Evolutionary conservation across 164 flowering plant genomes (phyloP), one percentile per base, ranked within the genome.

Genomic region (Piper longum): DNA sequence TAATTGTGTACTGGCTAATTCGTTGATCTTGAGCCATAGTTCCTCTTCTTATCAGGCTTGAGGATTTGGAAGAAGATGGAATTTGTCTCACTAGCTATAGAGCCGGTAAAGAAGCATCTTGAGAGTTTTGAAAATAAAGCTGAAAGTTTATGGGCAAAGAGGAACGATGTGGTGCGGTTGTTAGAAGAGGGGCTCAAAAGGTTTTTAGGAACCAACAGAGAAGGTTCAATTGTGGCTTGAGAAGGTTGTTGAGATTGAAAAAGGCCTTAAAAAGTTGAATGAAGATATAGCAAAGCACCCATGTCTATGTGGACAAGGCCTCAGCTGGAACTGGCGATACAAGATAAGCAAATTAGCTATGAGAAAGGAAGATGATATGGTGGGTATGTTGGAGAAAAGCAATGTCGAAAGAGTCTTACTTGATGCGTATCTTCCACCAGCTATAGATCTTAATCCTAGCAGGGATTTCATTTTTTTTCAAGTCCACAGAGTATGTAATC

Each of bases 401-500:
- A 65, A 65, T 44, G 57, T 65, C 19, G 36, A 36, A 13, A 16
- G 6, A 26, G 19, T 65, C 14, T 65, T 61, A 45, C 4, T 45
- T 57, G 41, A 41, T 16, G 18, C 41, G 17, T 62, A 54, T 18
- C 60, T 54, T 18, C 60, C 60, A 18, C 36, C 16, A 16, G 18
- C n/a, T 16, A 54, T 54, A 54, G 66, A 64, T 4, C 8, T 17
- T 4, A 11, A 54, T 36, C 60, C 61, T 7, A 12, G 17, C 11
- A 56, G 60, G 26, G 66, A 64, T 16, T 54, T 56, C 8, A 54
- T 55, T 11, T 45, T 44, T 44, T 41, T 64, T 56, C 56, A 39
- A 59, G 2, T 64, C 66, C n/a, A 41, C 40, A 4, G 44, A 64
- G 26, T 43, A 41, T 18, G 60, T 60, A 8, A 65, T 65, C 36